These are phyloP conservation scores for Senna siamea DNA, from an alignment of 306 rosid genomes.

Conservation along the genomic window DNA sequence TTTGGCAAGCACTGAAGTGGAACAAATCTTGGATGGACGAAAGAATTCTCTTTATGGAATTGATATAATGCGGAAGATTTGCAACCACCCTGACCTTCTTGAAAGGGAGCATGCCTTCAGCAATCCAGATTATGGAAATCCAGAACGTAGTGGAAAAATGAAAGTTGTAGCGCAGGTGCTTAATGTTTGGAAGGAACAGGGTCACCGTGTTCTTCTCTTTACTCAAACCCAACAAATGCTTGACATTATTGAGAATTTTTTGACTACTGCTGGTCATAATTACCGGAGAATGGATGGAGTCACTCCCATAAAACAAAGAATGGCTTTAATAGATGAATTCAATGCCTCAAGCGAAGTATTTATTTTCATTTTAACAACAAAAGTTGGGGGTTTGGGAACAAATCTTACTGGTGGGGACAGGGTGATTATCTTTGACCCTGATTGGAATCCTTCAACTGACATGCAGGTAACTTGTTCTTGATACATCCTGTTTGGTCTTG, in stretches of 20 bases:
- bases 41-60: constrained; percentile 92
- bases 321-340: constrained; percentile 98
- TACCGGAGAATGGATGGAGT: constrained; percentile 95
- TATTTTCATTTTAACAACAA: constrained; percentile 90
- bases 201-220: constrained; percentile 94
- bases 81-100: constrained; percentile 98
- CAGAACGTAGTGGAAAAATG: constrained; percentile 95
- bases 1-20: constrained; percentile 98
- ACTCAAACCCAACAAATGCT: constrained; percentile 96
- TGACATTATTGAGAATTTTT: constrained; percentile 76
- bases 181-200: constrained; percentile 96
- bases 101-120: constrained; percentile 85
- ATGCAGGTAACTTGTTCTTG: constrained; percentile 65
- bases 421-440: constrained; percentile 94
- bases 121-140: constrained; percentile 94
- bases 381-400: constrained; percentile 97
- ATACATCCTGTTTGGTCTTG: constrained; percentile 5
- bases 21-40: constrained; percentile 81
- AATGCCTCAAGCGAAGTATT: constrained; percentile 77
- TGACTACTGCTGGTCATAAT: constrained; percentile 60
- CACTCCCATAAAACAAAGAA: constrained; percentile 88
- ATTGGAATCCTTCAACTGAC: constrained; percentile 98
- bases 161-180: constrained; percentile 93
- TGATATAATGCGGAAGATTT: constrained; percentile 95
- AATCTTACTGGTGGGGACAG: constrained; percentile 94